A percentile compares a stretch with the other conserved stretches of the same genome.
These are phyloP conservation scores for Danielia reshetovae DNA, from an alignment of 805 yeast species.

Conservation along the genomic window DNA sequence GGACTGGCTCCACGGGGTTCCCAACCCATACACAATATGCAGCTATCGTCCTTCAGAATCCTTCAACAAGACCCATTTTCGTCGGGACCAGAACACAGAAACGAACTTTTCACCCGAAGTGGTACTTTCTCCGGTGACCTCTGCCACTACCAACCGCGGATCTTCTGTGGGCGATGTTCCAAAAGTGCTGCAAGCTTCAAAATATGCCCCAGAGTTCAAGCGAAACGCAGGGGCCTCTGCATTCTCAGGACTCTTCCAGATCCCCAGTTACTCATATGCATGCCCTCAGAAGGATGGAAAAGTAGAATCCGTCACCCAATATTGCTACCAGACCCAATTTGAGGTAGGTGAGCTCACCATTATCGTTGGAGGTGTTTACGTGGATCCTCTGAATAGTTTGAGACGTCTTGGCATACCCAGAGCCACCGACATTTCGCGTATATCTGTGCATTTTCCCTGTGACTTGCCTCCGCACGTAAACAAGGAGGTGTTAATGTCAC, in stretches of 20 bases:
- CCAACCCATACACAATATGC: slow-evolving; percentile 24
- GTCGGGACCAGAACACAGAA: slow-evolving; percentile 12
- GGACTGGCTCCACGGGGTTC: slow-evolving; percentile 28
- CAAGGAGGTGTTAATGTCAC: slow-evolving; percentile 35
- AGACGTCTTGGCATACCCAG: slow-evolving; percentile 30
- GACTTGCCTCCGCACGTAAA: slow-evolving; percentile 39
- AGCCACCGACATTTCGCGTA: slow-evolving; percentile 23
- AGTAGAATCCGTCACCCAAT: slow-evolving; percentile 5
- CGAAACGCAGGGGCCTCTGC: slow-evolving; percentile 11
- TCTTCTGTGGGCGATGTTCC: slow-evolving; percentile 23
- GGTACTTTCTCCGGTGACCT: slow-evolving; percentile 19
- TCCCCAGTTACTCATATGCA: slow-evolving; percentile 12
- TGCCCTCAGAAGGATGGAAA: slow-evolving; percentile 1
- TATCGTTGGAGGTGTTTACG: slow-evolving; percentile 36
- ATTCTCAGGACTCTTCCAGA: slow-evolving; percentile 14
- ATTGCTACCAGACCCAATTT: slow-evolving; percentile 30
- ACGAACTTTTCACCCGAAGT: slow-evolving; percentile 20
- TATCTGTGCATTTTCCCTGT: slow-evolving; percentile 36
- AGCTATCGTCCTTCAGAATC: slow-evolving; percentile 17
- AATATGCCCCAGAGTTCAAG: slow-evolving; percentile 4
- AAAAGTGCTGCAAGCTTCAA: slow-evolving; percentile 19
- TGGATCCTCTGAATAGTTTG: slow-evolving; percentile 16
- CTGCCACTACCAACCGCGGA: slow-evolving; percentile 3
- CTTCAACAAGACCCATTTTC: neutral
- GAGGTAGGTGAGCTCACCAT: slow-evolving; percentile 28